Evolutionary conservation across 768 basidiomycete species (phyloP).

Genomic region (Boletus rufocinnamomeus): DNA sequence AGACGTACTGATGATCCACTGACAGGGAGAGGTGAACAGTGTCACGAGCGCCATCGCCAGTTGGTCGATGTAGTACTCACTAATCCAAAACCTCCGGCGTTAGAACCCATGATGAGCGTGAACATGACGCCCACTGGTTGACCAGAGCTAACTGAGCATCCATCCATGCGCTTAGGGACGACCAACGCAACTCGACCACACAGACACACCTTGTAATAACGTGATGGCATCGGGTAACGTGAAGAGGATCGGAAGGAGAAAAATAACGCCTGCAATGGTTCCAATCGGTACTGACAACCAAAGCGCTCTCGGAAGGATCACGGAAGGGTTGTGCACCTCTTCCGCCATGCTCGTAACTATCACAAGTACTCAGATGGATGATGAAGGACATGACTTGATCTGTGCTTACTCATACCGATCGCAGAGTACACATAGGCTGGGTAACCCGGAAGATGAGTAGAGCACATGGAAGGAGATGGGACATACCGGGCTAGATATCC

Average conservation of each 20-base stretch:
- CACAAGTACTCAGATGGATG: slow-evolving; percentile 3
- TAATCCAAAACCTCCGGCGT: slow-evolving; percentile 62
- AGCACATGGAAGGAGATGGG: not conserved
- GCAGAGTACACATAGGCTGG: slow-evolving; percentile 57
- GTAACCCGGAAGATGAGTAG: slow-evolving; percentile 20
- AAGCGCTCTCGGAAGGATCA: slow-evolving; percentile 57
- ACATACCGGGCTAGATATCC: slow-evolving; percentile 32
- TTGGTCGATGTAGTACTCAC: slow-evolving; percentile 34
- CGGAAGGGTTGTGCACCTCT: slow-evolving; percentile 60
- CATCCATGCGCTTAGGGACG: slow-evolving; percentile 4
- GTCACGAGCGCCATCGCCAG: not conserved
- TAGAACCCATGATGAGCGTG: slow-evolving; percentile 60
- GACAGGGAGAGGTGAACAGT: not conserved
- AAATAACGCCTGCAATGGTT: slow-evolving; percentile 51
- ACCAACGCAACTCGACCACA: not conserved
- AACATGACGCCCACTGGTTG: slow-evolving; percentile 68
- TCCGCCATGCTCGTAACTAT: slow-evolving; percentile 67
- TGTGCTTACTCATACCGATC: slow-evolving; percentile 58
- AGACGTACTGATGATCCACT: slow-evolving; percentile 47
- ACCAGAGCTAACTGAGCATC: slow-evolving; percentile 50
- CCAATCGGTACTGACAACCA: slow-evolving; percentile 56
- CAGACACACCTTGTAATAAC: slow-evolving; percentile 53
- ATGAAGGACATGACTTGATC: not conserved
- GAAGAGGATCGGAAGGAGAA: slow-evolving; percentile 63
- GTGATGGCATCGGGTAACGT: slow-evolving; percentile 60